Base-by-base conservation (phyloP, 2,329 filamentous ascomycete genomes). In the Knoxdaviesia capensis region DNA sequence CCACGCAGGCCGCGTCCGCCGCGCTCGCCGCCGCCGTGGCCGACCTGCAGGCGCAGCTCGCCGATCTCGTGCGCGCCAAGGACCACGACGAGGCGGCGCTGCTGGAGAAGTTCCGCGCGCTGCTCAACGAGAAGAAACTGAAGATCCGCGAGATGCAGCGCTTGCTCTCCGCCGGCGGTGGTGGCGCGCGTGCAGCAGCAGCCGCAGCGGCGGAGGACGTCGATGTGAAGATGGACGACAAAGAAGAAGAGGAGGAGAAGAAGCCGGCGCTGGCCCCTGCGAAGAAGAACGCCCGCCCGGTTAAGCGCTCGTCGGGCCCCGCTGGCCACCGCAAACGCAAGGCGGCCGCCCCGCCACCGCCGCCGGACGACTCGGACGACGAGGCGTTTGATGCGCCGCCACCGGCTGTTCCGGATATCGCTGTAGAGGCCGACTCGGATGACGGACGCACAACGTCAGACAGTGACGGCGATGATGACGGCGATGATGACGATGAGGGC, bases 41-140 rank as follows among this genome's bases (percentile, higher is more conserved):
- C 4, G 69, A 71, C 50, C 65, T 87, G 31, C 69, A 69, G 48
- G 59, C 59, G 4, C 76, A 80, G 51, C 60, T 86, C 1, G 68
- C 78, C 4, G 76, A 82, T 49, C 66, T 87, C 10, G 64, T 77
- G 39, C 63, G 64, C 42, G 65, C 73, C 9, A 86, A 86, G 53
- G 64, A 71, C 39, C 69, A 72, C 11, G 69, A 83, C 47, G 80
- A 87, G 56, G 65, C 66, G 1, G 66, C 68, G 11, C 59, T 87
- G 43, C 58, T 87, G 1, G 69, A 71, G 46, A 84, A 83, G 53
- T 84, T 84, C 50, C 68, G 72, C 43, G 64, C 71, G 43, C 61
- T 88, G 2, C 60, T 87, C 1, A 87, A 87, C 50, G 73, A 80
- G 54, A 88, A 88, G 61, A 87, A 87, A 57, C 62, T 77, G 41